Evolutionary conservation across 768 basidiomycete species (phyloP).

Genomic region (Fomitopsis serialis): DNA sequence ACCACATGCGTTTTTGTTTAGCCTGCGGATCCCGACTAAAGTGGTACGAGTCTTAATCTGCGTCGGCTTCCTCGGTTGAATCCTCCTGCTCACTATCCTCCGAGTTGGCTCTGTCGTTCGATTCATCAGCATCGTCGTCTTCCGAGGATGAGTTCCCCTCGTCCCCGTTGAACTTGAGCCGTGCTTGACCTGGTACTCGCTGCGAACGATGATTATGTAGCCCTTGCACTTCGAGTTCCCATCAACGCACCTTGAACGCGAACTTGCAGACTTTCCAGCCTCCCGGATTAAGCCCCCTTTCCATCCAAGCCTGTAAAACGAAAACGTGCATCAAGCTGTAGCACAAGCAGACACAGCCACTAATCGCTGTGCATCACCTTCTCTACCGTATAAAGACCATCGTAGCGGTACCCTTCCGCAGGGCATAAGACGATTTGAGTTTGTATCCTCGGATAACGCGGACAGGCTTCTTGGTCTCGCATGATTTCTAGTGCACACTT

Average conservation of each 20-base stretch:
- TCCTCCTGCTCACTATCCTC: too few relatives aligned
- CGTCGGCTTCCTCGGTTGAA: neutral
- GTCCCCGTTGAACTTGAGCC: constrained; percentile 34
- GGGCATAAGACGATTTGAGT: constrained; percentile 71
- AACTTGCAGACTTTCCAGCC: constrained; percentile 84
- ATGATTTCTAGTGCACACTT: constrained; percentile 48
- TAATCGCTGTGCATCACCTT: constrained; percentile 36
- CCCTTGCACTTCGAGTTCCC: too few relatives aligned
- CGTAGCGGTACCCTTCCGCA: constrained; percentile 83
- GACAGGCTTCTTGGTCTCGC: constrained; percentile 77
- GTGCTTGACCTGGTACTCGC: constrained; percentile 57
- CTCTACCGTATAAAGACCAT: constrained; percentile 80
- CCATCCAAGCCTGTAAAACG: constrained; percentile 60
- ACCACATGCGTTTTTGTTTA: too few relatives aligned
- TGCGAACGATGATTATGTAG: too few relatives aligned
- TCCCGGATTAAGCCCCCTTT: constrained; percentile 58
- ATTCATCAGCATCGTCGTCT: constrained; percentile 1
- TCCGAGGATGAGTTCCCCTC: constrained; percentile 13
- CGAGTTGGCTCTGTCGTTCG: too few relatives aligned
- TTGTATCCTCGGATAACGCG: constrained; percentile 88
- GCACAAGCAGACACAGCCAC: neutral
- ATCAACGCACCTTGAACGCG: constrained; percentile 60
- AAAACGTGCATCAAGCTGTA: neutral
- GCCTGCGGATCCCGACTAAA: neutral
- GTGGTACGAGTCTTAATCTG: neutral